Percentiles rank a stretch among this genome's conserved stretches.
phyloP scores from a whole-genome alignment of 73 alveolate species.

The Symbiodinium pilosum region DNA sequence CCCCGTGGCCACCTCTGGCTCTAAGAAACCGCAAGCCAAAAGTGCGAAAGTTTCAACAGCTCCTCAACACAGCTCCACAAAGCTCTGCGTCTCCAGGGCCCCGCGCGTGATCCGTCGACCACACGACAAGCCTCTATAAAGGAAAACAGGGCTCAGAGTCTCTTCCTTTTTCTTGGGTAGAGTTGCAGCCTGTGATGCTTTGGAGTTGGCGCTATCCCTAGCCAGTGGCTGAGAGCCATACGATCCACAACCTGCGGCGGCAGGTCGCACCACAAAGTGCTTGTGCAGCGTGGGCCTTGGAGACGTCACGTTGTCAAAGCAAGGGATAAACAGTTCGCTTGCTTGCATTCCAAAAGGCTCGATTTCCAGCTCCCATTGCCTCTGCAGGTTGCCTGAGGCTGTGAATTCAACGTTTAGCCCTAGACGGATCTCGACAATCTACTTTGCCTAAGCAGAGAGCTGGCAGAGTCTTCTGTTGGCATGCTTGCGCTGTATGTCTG shows the following conservation, averaged over 20 bases:
- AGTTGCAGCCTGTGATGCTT: too few relatives aligned
- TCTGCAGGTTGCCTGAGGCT: constrained; percentile 1
- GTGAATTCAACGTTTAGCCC: too few relatives aligned
- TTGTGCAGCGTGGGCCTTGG: constrained; percentile 66
- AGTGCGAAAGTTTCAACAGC: too few relatives aligned
- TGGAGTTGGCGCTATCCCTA: too few relatives aligned
- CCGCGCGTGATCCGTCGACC: constrained; percentile 73
- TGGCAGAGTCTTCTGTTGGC: background rate
- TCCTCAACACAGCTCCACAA: too few relatives aligned
- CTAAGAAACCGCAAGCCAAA: too few relatives aligned
- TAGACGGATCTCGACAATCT: too few relatives aligned
- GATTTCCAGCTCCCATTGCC: constrained; percentile 92
- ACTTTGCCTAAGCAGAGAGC: too few relatives aligned
- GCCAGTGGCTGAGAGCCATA: background rate
- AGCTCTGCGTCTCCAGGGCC: too few relatives aligned
- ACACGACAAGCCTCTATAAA: constrained; percentile 60
- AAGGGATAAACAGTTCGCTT: too few relatives aligned
- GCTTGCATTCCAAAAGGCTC: constrained; percentile 4
- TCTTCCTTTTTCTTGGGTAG: too few relatives aligned
- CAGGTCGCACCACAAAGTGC: constrained; percentile 81
- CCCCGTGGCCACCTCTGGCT: constrained; percentile 23
- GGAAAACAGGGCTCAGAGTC: background rate
- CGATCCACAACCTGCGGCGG: constrained; percentile 85
- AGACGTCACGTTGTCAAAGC: background rate
- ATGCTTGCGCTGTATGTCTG: background rate